Evolutionary conservation across 2,329 filamentous ascomycete genomes (phyloP).

Genomic region (Scedosporium boydii): DNA sequence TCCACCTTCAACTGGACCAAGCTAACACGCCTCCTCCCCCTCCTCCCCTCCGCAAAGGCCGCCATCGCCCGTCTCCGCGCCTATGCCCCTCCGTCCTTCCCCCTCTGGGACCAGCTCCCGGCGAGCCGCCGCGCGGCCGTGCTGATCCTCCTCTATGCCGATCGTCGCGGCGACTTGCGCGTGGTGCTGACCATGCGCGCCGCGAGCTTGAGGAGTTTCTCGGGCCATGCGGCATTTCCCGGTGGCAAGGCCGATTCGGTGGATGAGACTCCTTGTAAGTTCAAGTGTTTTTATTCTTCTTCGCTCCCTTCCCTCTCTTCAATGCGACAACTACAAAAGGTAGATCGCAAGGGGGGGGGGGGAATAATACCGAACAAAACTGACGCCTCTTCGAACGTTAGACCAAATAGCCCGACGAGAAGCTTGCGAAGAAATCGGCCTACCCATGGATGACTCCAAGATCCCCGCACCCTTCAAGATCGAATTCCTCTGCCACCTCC

Average conservation of each 20-base stretch:
- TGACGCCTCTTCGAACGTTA: constrained; percentile 7
- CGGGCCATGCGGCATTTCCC: constrained; percentile 81
- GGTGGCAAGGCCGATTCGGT: constrained; percentile 60
- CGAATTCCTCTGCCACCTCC: constrained; percentile 80
- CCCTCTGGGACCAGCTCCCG: constrained; percentile 52
- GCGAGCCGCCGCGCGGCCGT: constrained; percentile 71
- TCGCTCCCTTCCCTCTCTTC: not conserved
- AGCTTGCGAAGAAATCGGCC: constrained; percentile 86
- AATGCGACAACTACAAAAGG: not conserved
- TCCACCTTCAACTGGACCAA: not conserved
- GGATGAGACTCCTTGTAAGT: constrained; percentile 51
- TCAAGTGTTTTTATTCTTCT: not conserved
- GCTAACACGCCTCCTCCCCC: not conserved
- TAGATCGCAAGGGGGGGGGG: not conserved
- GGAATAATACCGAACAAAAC: not conserved
- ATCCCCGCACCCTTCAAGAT: constrained; percentile 72
- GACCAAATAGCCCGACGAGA: constrained; percentile 83
- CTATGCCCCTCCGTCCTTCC: constrained; percentile 51
- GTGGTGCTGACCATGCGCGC: constrained; percentile 62
- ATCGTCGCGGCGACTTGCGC: constrained; percentile 67
- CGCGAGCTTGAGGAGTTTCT: constrained; percentile 54
- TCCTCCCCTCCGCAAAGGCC: constrained; percentile 28
- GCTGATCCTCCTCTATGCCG: constrained; percentile 78
- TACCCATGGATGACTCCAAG: constrained; percentile 60
- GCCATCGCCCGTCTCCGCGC: constrained; percentile 51